phyloP scores from a whole-genome alignment of 2,329 filamentous ascomycete genomes.

The Tolypocladium tundrense region DNA sequence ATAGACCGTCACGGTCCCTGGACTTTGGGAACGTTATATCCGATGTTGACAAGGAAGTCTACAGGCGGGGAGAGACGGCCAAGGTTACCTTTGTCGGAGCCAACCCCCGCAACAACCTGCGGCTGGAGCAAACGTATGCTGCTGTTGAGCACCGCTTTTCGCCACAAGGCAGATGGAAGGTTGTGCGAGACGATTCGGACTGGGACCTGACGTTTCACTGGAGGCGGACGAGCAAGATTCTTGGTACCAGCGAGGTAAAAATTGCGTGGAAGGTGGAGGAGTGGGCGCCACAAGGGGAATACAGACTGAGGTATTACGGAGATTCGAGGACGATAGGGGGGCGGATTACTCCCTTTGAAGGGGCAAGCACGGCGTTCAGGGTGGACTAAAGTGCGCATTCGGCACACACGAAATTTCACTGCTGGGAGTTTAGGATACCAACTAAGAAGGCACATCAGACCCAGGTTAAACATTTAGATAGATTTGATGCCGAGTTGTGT shows the following conservation, averaged over 20 bases:
- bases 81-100: slow-evolving; percentile 68
- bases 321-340: slow-evolving; percentile 55
- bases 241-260: slow-evolving; percentile 66
- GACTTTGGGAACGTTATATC: slow-evolving; percentile 58
- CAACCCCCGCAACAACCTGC: slow-evolving; percentile 79
- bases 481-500: background rate
- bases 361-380: slow-evolving; percentile 45
- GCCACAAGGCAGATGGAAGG: slow-evolving; percentile 41
- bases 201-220: slow-evolving; percentile 77
- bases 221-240: slow-evolving; percentile 58
- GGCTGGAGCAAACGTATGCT: slow-evolving; percentile 66
- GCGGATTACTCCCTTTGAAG: slow-evolving; percentile 57
- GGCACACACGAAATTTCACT: background rate
- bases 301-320: slow-evolving; percentile 72
- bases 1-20: slow-evolving; percentile 53
- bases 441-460: background rate
- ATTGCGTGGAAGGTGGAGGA: slow-evolving; percentile 71
- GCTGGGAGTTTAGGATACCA: background rate
- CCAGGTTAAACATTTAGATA: background rate
- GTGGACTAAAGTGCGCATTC: slow-evolving; percentile 4
- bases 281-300: slow-evolving; percentile 48
- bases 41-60: slow-evolving; percentile 36
- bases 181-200: slow-evolving; percentile 64
- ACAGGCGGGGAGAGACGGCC: slow-evolving; percentile 47
- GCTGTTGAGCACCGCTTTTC: slow-evolving; percentile 48